Evolutionary conservation across 371 early-diverging fungal species (phyloP), one percentile per base, ranked within the genome.

Genomic region (Mucor plumbeus): DNA sequence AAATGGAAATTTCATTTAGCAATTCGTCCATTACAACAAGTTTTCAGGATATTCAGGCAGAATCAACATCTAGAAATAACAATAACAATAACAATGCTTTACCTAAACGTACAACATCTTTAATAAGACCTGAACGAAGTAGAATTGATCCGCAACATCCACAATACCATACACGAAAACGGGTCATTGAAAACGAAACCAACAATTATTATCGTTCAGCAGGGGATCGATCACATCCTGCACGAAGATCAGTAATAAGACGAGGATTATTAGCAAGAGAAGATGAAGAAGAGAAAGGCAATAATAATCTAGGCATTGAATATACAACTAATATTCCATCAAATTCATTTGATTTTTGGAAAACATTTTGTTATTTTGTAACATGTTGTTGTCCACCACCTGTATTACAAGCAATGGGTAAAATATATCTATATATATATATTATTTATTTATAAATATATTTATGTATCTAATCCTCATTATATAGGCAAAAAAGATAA

Each of bases 71-170:
- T 14, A 35, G 11, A 14, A 14, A 15, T 17, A 11, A 5, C 15
- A 34, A 50, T 38, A 53, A 17, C 19, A 21, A 26, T 17, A 11
- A 5, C 15, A 34, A 50, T 38, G 48, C 11, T 26, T 17, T 33
- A 19, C 74, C 73, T 8, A 64, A 70, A 43, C 81, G 90, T n/a
- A 83, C 81, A 4, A 86, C 86, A 63, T 90, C 90, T 7, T 81
- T 91, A 5, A 83, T 88, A 41, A 77, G 91, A 40, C 90, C 91
- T n/a, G 92, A 90, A 72, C 79, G 91, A 54, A 88, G 85, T 47
- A 77, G 86, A 39, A 79, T 85, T 35, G 83, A 85, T 67, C 71
- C 76, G 53, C 76, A 79, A 31, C 86, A 87, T 47, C 85, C 84
- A 21, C 88, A 85, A 59, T 87, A 86, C 47, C 79, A 84, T 55